Evolutionary conservation across 163 green algal genomes (phyloP), one percentile per base, ranked within the genome.

Genomic region (Botryococcus braunii): DNA sequence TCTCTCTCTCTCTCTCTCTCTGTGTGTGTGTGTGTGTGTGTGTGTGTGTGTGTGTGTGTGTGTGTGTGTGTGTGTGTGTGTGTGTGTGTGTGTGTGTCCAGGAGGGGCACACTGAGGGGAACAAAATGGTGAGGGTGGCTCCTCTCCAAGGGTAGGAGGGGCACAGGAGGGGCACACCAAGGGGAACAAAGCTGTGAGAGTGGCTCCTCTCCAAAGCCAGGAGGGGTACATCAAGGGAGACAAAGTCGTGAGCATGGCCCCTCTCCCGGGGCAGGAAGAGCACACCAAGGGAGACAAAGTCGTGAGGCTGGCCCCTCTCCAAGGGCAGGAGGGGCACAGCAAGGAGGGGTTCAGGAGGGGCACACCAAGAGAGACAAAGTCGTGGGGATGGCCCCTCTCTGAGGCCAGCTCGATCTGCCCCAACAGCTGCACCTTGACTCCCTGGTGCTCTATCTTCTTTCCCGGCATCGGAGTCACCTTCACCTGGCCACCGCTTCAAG

Each of bases 381-480:
- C 84, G 60, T 90, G 79, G 6, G 74, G 74, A 46, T 77, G 62
- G 5, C 87, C 83, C 0, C 84, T 62, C 69, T 94, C 87, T 31
- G 81, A 80, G 0, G 84, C 81, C 1, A 94, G 74, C 80, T 95
- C 92, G 69, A 98, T 96, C 72, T 96, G 89, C 0, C 94, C 94
- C n/a, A 98, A 65, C 50, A 99, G 88, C 82, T 98, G 92, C 43
- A 98, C 89, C 8, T 88, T 89, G 65, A 99, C 91, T 58, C 94
- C 94, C 38, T 81, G 76, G 75, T 99, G 94, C 46, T 99, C 94
- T 13, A 97, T 66, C 66, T 90, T 87, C 77, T 92, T 92, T 43
- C 83, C 88, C 13, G 87, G 89, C 25, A 87, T 81, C 11, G 87
- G 89, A 3, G 83, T 83, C 23, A 92, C 74, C 27, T 77, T 79